Percentiles rank a stretch among this genome's conserved stretches.
Conservation (phyloP, 257 asterid species). For the Avicennia marina region DNA sequence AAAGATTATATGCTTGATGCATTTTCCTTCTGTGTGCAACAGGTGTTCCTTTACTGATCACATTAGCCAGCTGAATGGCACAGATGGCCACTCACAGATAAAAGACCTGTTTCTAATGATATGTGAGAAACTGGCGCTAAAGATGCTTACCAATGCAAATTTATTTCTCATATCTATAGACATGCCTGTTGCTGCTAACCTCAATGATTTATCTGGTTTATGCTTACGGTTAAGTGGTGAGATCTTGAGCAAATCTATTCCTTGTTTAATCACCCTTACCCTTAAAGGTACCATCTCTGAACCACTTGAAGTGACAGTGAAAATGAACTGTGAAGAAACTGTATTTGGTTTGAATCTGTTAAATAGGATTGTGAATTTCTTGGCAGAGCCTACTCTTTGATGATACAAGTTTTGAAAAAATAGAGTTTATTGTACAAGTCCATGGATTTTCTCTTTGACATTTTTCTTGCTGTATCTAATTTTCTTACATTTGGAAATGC, state of each 20-base stretch:
- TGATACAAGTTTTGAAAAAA: slow-evolving; percentile 17
- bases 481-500: no score
- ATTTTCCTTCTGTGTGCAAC: slow-evolving; percentile 30
- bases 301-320: slow-evolving; percentile 65
- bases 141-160: slow-evolving; percentile 85
- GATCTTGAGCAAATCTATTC: slow-evolving; percentile 64
- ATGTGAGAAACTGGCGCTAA: slow-evolving; percentile 71
- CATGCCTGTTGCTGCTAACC: slow-evolving; percentile 83
- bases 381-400: slow-evolving; percentile 51
- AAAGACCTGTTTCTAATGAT: slow-evolving; percentile 68
- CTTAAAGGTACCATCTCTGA: slow-evolving; percentile 72
- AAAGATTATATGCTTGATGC: not conserved
- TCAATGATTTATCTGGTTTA: slow-evolving; percentile 77
- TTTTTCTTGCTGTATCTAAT: no score
- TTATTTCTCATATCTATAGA: slow-evolving; percentile 77
- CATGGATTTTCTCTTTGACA: no score
- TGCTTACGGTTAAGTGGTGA: slow-evolving; percentile 81
- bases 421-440: no score
- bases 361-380: slow-evolving; percentile 73
- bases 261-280: slow-evolving; percentile 70
- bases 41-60: slow-evolving; percentile 81
- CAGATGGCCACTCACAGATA: slow-evolving; percentile 32
- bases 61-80: slow-evolving; percentile 47
- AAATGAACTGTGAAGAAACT: slow-evolving; percentile 88
- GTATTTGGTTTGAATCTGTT: slow-evolving; percentile 89